Conservation (phyloP, 129 eudicot genomes). For the Erigeron canadensis region DNA sequence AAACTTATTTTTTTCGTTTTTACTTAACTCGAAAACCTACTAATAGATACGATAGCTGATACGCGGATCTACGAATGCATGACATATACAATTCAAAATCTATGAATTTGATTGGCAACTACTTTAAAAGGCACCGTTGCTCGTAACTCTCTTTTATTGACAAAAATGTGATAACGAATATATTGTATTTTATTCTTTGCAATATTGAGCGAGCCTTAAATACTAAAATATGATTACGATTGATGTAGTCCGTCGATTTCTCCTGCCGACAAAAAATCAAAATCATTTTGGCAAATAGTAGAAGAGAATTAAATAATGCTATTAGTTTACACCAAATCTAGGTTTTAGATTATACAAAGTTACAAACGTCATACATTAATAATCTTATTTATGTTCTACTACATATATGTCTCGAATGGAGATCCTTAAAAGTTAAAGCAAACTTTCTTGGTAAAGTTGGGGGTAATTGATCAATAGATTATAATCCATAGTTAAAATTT, state of each 20-base stretch:
- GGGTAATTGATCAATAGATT: too few relatives aligned
- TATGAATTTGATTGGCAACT: slow-evolving; percentile 17
- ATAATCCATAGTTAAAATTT: too few relatives aligned
- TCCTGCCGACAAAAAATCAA: slow-evolving; percentile 6
- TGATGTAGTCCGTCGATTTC: slow-evolving; percentile 8
- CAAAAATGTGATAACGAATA: slow-evolving; percentile 12
- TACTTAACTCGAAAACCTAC: too few relatives aligned
- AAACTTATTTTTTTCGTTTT: too few relatives aligned
- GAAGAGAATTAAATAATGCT: too few relatives aligned
- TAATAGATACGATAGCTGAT: neutral
- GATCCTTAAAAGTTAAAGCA: too few relatives aligned
- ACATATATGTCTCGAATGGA: too few relatives aligned
- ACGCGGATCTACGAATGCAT: neutral
- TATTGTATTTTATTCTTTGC: neutral
- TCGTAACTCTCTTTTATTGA: slow-evolving; percentile 27
- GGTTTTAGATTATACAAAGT: too few relatives aligned
- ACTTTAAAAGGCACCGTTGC: slow-evolving; percentile 23
- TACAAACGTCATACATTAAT: too few relatives aligned
- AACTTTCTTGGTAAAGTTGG: too few relatives aligned
- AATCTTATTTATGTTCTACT: too few relatives aligned
- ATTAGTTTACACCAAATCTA: too few relatives aligned
- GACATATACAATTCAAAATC: neutral
- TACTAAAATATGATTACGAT: slow-evolving; percentile 6
- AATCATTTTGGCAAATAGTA: neutral
- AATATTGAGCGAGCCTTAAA: slow-evolving; percentile 12